A percentile compares a stretch with the other conserved stretches of the same genome.
Evolutionary conservation across 108 stramenopile genomes (phyloP).

Genomic region (Pseudonitzschia multiseries): DNA sequence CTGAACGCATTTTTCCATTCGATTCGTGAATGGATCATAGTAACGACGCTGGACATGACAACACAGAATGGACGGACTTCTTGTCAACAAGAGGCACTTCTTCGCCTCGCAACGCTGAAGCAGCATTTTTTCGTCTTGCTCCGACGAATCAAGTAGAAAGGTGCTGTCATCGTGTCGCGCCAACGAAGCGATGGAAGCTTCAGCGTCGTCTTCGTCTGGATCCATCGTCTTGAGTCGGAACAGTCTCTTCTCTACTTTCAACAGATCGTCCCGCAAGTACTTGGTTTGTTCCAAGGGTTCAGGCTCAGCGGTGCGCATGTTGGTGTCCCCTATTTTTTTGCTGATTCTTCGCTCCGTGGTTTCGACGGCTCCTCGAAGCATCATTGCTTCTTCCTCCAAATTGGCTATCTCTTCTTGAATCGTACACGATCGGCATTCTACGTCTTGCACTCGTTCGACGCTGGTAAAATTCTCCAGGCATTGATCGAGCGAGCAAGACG

Average conservation of each 20-base stretch:
- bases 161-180: neutral
- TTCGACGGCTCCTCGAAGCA: conserved; percentile 58
- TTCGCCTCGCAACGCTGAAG: conserved; percentile 49
- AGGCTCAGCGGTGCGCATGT: neutral
- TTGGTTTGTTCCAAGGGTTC: conserved; percentile 19
- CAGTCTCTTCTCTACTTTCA: conserved; percentile 25
- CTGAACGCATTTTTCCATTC: conserved; percentile 64
- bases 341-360: conserved; percentile 22
- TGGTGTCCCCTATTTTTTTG: conserved; percentile 12
- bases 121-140: neutral
- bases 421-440: conserved; percentile 72
- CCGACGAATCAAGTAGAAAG: neutral
- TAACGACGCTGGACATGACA: conserved; percentile 83
- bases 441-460: conserved; percentile 72
- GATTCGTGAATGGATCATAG: conserved; percentile 52
- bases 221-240: conserved; percentile 30
- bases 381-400: conserved; percentile 56
- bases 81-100: conserved; percentile 68
- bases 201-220: conserved; percentile 23
- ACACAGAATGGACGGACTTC: conserved; percentile 68
- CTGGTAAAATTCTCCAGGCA: conserved; percentile 53
- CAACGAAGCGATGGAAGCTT: neutral
- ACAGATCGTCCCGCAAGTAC: conserved; percentile 26
- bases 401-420: conserved; percentile 46
- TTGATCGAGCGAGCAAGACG: conserved; percentile 43